A percentile compares a stretch with the other conserved stretches of the same genome.
phyloP scores from a whole-genome alignment of 2,329 filamentous ascomycete species.

The Exophiala sp. region DNA sequence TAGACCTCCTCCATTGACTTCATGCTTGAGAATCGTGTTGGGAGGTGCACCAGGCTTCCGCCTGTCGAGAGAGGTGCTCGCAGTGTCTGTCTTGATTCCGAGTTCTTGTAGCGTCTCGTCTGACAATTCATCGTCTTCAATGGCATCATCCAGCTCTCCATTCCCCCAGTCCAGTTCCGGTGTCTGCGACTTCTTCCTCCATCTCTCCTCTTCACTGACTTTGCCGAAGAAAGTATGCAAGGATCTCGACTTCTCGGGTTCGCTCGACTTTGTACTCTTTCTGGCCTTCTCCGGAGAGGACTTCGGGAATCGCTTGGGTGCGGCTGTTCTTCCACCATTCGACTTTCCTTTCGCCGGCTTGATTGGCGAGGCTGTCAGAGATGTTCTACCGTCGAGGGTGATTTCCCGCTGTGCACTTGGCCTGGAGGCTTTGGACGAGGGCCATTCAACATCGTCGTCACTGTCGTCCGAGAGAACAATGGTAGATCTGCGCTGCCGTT shows the following conservation, averaged over 20 bases:
- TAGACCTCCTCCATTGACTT: constrained; percentile 16
- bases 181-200: constrained; percentile 32
- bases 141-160: constrained; percentile 30
- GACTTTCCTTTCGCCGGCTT: constrained; percentile 13
- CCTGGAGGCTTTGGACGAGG: constrained; percentile 9
- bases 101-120: constrained; percentile 38
- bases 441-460: constrained; percentile 7
- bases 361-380: constrained; percentile 13
- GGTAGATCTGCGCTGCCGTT: constrained; percentile 28
- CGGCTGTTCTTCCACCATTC: constrained; percentile 3
- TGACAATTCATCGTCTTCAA: constrained; percentile 32
- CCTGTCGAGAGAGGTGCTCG: constrained; percentile 8
- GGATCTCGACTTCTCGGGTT: constrained; percentile 32
- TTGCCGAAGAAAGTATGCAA: constrained; percentile 40
- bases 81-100: constrained; percentile 13
- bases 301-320: constrained; percentile 25
- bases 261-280: constrained; percentile 23
- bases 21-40: background rate
- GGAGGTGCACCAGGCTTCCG: constrained; percentile 8
- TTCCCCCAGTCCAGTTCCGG: constrained; percentile 20
- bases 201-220: constrained; percentile 38
- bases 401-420: constrained; percentile 18
- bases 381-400: constrained; percentile 22
- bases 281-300: constrained; percentile 34
- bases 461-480: constrained; percentile 25